Base-by-base conservation (phyloP, 371 early-diverging fungal species). In the Circinella minor region DNA sequence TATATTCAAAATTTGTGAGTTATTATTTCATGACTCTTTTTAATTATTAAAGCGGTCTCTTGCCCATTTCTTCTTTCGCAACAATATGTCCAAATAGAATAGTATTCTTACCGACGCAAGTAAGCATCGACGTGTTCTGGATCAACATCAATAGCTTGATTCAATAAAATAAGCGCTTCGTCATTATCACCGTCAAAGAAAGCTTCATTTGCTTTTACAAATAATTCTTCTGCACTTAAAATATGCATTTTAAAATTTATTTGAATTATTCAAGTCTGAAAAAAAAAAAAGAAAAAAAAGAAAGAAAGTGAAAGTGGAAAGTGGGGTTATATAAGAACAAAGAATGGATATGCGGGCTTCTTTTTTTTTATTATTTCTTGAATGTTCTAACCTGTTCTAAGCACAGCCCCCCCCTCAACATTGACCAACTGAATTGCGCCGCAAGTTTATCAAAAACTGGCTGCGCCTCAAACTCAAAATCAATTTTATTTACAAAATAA, bases 191-290 rank as follows among this genome's bases (percentile, higher is more conserved):
- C 93, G 62, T 91, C 88, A 67, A 90, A 78, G 74, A 95, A 95
- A 55, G 94, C 94, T 72, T 90, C 91, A 82, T 94, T 96, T 47
- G 96, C 96, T 63, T 85, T 81, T 6, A 91, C 85, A 73, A 92
- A 95, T 59, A 91, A 84, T 71, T 96, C 92, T 66, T 93, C 90
- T 48, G 91, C 88, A 79, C 84, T 81, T 27, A 27, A 27, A 27
- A 27, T 27, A 27, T 27, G 27, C 62, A 71, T 68, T 62, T 15
- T 47, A 3, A 11, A 47, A 11, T 51, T 7, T 51, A n/a, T 51
- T 14, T 51, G 51, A 17, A n/a, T 51, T 8, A 5, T 8, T 51
- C 5, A 13, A 15, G 1, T 14, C 14, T 5, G 49, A 49, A 49
- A 15, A 49, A n/a, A 49, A 49, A 49, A 51, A n/a, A 51, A 51